Evolutionary conservation across 2,329 filamentous ascomycete genomes (phyloP).

Genomic region (Ramichloridium luteum): DNA sequence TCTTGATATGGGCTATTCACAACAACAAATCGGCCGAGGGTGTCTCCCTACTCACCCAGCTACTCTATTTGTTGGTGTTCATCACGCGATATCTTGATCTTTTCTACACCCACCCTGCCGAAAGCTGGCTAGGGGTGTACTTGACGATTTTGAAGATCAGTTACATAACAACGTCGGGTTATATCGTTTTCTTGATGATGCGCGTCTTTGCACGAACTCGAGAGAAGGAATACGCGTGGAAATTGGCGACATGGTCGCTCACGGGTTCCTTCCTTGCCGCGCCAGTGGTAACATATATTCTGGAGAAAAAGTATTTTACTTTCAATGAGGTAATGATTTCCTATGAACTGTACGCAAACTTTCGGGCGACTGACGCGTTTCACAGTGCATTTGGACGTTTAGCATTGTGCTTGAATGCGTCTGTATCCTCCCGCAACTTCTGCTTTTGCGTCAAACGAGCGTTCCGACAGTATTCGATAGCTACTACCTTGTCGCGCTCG

Average conservation of each 20-base stretch:
- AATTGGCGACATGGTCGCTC: constrained; percentile 61
- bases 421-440: constrained; percentile 78
- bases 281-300: constrained; percentile 60
- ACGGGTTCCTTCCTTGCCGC: constrained; percentile 53
- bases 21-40: constrained; percentile 78
- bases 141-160: constrained; percentile 80
- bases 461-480: constrained; percentile 93
- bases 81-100: constrained; percentile 76
- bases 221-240: constrained; percentile 89
- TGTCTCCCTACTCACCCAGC: constrained; percentile 82
- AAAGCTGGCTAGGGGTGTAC: constrained; percentile 37
- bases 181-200: constrained; percentile 81
- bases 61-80: constrained; percentile 78
- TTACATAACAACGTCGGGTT: constrained; percentile 72
- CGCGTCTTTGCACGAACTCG: constrained; percentile 75
- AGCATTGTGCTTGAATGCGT: constrained; percentile 86
- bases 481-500: constrained; percentile 83
- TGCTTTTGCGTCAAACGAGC: constrained; percentile 85
- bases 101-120: constrained; percentile 24
- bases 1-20: constrained; percentile 84
- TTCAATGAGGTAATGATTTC: constrained; percentile 23
- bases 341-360: too few relatives aligned
- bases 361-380: constrained; percentile 3
- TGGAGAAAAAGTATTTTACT: constrained; percentile 32
- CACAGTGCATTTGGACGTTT: constrained; percentile 70